A percentile compares a stretch with the other conserved stretches of the same genome.
These are phyloP conservation scores for Rhodotorula kratochvilovae DNA, from an alignment of 768 basidiomycete genomes.

Conservation along the genomic window DNA sequence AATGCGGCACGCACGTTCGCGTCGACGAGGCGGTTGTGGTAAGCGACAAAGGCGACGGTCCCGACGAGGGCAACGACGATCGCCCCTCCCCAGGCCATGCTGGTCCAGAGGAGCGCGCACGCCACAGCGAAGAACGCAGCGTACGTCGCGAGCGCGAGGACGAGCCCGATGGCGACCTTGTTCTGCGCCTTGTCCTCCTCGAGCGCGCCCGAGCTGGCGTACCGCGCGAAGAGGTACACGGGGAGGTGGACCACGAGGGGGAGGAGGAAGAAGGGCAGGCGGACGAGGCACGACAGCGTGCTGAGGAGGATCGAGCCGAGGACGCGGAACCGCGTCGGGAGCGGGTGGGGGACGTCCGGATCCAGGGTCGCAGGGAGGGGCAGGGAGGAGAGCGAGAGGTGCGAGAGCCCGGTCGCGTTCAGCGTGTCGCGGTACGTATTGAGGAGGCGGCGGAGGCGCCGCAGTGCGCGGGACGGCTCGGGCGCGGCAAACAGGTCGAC, in stretches of 20 bases:
- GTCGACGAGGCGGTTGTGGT: constrained; percentile 81
- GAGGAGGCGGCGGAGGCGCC: constrained; percentile 53
- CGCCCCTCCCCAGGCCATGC: constrained; percentile 48
- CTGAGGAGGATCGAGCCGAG: constrained; percentile 73
- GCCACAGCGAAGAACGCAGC: constrained; percentile 75
- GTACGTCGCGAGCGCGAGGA: constrained; percentile 73
- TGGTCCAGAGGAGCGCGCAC: constrained; percentile 78
- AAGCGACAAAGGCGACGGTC: constrained; percentile 64
- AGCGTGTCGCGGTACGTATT: constrained; percentile 83
- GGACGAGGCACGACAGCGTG: constrained; percentile 63
- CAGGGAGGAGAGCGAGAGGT: constrained; percentile 74
- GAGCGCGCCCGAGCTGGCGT: constrained; percentile 65
- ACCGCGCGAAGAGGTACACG: constrained; percentile 74
- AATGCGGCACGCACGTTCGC: constrained; percentile 54
- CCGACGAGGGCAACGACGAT: constrained; percentile 60
- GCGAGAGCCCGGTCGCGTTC: constrained; percentile 72
- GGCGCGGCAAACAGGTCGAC: constrained; percentile 22
- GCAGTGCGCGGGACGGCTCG: constrained; percentile 12
- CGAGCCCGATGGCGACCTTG: constrained; percentile 77
- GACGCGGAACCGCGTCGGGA: constrained; percentile 79
- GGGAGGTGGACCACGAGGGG: constrained; percentile 62
- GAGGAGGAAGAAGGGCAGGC: constrained; percentile 81
- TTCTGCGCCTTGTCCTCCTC: constrained; percentile 96
- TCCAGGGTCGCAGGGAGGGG: constrained; percentile 80
- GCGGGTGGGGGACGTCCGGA: constrained; percentile 57